Conservation (phyloP, 345 rosid genomes). For the Ceriops decandra region DNA sequence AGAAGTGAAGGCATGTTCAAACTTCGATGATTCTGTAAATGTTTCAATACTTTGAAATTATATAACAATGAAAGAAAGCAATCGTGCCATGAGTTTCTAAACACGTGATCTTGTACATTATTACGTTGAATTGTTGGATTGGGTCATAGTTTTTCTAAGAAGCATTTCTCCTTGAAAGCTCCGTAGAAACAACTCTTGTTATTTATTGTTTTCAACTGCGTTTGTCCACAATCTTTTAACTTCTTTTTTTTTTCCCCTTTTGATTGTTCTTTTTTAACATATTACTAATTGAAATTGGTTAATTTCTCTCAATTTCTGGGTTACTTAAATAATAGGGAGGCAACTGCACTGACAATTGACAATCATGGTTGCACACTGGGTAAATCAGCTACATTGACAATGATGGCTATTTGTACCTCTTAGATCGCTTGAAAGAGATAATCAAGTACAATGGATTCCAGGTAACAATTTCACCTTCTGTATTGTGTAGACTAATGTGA, state of each 20-base stretch:
- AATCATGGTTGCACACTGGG: slow-evolving; percentile 72
- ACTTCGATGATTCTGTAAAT: too few species aligned
- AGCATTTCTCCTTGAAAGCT: too few species aligned
- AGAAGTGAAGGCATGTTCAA: too few species aligned
- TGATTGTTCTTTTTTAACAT: neutral
- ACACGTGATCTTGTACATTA: too few species aligned
- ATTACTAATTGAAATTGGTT: neutral
- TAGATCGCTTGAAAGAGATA: slow-evolving; percentile 76
- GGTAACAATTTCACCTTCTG: slow-evolving; percentile 34
- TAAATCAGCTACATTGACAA: slow-evolving; percentile 68
- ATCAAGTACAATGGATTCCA: slow-evolving; percentile 89
- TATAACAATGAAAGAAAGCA: too few species aligned
- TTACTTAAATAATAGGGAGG: slow-evolving; percentile 61
- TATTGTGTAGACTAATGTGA: neutral
- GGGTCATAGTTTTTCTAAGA: too few species aligned
- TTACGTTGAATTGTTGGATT: too few species aligned
- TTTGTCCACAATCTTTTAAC: neutral
- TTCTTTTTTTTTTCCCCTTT: neutral
- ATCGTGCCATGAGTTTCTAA: too few species aligned
- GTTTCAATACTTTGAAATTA: too few species aligned
- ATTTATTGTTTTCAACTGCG: neutral
- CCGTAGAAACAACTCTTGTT: too few species aligned
- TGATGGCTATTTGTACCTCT: slow-evolving; percentile 65
- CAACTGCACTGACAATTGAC: slow-evolving; percentile 51
- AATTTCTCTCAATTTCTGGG: slow-evolving; percentile 33